Base-by-base conservation (phyloP, 2,329 filamentous ascomycete genomes). In the Ophiocordyceps unilateralis region DNA sequence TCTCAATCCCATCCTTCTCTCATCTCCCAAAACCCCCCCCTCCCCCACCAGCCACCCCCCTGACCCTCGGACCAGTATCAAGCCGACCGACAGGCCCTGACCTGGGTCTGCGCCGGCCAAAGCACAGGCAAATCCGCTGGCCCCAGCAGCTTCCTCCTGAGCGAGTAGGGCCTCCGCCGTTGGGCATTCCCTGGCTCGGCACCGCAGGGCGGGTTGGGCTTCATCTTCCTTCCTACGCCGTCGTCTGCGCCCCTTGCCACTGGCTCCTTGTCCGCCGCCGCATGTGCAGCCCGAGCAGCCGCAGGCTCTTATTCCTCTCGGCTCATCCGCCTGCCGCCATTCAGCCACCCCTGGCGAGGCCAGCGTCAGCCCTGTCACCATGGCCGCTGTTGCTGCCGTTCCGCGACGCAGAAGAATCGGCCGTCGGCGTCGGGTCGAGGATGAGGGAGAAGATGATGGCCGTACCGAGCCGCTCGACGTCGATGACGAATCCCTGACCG, bases 361-460 rank as follows among this genome's bases (percentile, higher is more conserved):
- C 44, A 41, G 40, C 41, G 21, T 21, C 37, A 39, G 43, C 20
- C 47, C 47, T 48, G 50, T 48, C 53, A 53, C 40, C 50, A 62
- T 61, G 59, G 55, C 60, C 56, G 53, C 32, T 36, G 32, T 36
- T 36, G 32, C 32, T 36, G 12, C 51, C 46, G 54, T 50, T 46
- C 58, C 70, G 55, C 72, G 74, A 56, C 74, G 76, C 60, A 78
- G 72, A 63, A 79, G 77, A 62, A 72, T 81, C 59, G 76, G 76
- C 57, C 75, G 75, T 52, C 74, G 79, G 55, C 76, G 80, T 58
- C 74, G 78, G 52, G 70, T 77, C 50, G 77, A 78, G 59, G 78
- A 83, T 54, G 79, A 83, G 57, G 78, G 72, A 51, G 80, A 83
- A 53, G 80, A 83, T 50, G 78, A 83, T 49, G 72, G 65, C 49